These are phyloP conservation scores for Pseudocercospora cruenta DNA, from an alignment of 2,329 filamentous ascomycete genomes.

Conservation along the genomic window DNA sequence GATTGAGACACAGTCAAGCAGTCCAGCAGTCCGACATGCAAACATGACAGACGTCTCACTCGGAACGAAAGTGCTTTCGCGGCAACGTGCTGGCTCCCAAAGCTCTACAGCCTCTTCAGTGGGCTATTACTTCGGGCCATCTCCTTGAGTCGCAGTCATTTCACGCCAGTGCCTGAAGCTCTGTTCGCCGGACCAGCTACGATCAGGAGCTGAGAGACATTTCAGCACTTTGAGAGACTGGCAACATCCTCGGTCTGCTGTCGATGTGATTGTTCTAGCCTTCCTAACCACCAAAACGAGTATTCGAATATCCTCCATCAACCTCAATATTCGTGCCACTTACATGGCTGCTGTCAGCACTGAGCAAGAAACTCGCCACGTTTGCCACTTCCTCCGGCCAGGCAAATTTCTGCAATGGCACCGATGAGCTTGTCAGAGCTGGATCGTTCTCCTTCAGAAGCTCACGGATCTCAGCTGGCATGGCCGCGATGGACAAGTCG, in stretches of 20 bases:
- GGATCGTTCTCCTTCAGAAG: slow-evolving; percentile 2
- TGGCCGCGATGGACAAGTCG: not conserved
- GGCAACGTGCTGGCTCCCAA: not conserved
- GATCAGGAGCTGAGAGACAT: too few relatives aligned
- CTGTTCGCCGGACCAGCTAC: too few relatives aligned
- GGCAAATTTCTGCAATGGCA: slow-evolving; percentile 6
- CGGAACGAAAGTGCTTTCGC: not conserved
- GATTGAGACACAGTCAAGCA: not conserved
- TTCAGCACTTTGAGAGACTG: too few relatives aligned
- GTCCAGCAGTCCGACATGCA: not conserved
- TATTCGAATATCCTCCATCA: slow-evolving; percentile 3
- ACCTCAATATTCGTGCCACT: slow-evolving; percentile 11
- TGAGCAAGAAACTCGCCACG: slow-evolving; percentile 13
- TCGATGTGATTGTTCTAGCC: not conserved
- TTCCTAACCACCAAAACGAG: not conserved
- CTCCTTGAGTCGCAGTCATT: not conserved
- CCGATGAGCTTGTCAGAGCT: not conserved
- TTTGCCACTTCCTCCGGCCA: slow-evolving; percentile 12
- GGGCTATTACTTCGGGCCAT: not conserved
- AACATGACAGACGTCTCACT: not conserved
- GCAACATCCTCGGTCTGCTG: too few relatives aligned
- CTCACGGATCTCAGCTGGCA: not conserved
- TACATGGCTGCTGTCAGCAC: slow-evolving; percentile 8
- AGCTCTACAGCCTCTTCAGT: not conserved
- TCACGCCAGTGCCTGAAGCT: too few relatives aligned